phyloP scores from a whole-genome alignment of 2,329 filamentous ascomycete species.

The Arachnomyces sp. region DNA sequence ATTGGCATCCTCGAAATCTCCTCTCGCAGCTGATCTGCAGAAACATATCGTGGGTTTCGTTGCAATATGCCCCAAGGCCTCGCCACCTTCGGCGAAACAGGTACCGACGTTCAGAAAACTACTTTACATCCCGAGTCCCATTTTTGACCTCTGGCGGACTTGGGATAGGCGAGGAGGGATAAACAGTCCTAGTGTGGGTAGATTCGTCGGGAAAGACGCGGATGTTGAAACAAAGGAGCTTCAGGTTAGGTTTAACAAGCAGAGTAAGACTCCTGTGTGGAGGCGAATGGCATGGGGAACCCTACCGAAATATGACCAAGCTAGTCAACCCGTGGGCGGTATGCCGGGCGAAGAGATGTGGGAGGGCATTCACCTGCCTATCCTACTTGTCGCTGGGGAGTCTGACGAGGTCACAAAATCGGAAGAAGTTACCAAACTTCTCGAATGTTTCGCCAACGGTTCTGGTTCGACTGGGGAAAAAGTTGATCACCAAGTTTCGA shows the following conservation, averaged over 20 bases:
- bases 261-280: constrained; percentile 76
- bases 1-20: constrained; percentile 54
- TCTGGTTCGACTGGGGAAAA: constrained; percentile 19
- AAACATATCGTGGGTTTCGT: constrained; percentile 65
- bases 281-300: constrained; percentile 69
- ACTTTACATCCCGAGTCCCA: constrained; percentile 54
- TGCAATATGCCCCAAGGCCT: constrained; percentile 69
- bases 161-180: constrained; percentile 74
- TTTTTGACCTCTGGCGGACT: constrained; percentile 68
- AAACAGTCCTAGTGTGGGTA: constrained; percentile 66
- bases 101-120: constrained; percentile 47
- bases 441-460: constrained; percentile 30
- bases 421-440: constrained; percentile 61
- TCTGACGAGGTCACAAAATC: constrained; percentile 69
- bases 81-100: constrained; percentile 50
- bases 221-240: constrained; percentile 34
- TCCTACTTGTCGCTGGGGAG: constrained; percentile 71
- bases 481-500: not conserved
- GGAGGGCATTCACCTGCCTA: constrained; percentile 61
- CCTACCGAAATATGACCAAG: constrained; percentile 52
- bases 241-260: constrained; percentile 55
- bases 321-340: constrained; percentile 50
- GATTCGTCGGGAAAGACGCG: constrained; percentile 51
- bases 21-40: constrained; percentile 46
- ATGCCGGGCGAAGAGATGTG: constrained; percentile 63